A percentile compares a stretch with the other conserved stretches of the same genome.
These are phyloP conservation scores for Leishmania major DNA, from an alignment of 208 protist genomes.

Conservation along the genomic window DNA sequence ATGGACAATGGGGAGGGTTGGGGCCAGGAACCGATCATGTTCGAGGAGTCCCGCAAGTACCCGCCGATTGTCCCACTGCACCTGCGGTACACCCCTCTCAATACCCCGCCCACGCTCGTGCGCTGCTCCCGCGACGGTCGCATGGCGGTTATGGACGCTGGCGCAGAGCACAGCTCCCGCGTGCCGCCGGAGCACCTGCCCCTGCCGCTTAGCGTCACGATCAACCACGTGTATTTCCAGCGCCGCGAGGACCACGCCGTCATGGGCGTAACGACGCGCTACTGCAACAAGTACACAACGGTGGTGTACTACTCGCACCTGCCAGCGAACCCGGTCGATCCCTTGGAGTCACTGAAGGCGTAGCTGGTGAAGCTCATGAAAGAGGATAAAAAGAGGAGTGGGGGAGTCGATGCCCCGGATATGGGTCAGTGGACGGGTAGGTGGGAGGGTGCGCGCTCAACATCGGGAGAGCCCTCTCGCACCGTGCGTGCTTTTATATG, in stretches of 20 bases:
- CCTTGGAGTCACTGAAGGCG: slow-evolving; percentile 18
- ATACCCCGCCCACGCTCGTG: slow-evolving; percentile 89
- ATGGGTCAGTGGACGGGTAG: background rate
- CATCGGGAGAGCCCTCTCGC: background rate
- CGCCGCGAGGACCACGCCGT: slow-evolving; percentile 86
- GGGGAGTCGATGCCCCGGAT: background rate
- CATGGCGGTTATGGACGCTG: slow-evolving; percentile 50
- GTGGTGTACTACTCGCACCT: slow-evolving; percentile 88
- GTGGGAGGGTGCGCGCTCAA: background rate
- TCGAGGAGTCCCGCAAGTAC: slow-evolving; percentile 87
- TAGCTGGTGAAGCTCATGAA: background rate
- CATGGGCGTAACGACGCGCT: slow-evolving; percentile 86
- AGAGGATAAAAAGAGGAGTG: background rate
- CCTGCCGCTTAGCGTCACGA: slow-evolving; percentile 86
- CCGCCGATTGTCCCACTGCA: slow-evolving; percentile 90
- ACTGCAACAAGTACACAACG: slow-evolving; percentile 91
- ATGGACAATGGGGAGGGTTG: slow-evolving; percentile 82
- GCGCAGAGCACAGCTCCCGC: slow-evolving; percentile 34
- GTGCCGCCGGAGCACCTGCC: slow-evolving; percentile 78
- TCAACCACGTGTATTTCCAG: slow-evolving; percentile 95
- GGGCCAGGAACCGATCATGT: slow-evolving; percentile 82
- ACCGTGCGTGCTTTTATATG: background rate
- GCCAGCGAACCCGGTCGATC: slow-evolving; percentile 29
- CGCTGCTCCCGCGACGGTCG: slow-evolving; percentile 68
- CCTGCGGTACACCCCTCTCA: slow-evolving; percentile 91